Base-by-base conservation (phyloP, 2,329 filamentous ascomycete species). In the Alternaria brassicicola region DNA sequence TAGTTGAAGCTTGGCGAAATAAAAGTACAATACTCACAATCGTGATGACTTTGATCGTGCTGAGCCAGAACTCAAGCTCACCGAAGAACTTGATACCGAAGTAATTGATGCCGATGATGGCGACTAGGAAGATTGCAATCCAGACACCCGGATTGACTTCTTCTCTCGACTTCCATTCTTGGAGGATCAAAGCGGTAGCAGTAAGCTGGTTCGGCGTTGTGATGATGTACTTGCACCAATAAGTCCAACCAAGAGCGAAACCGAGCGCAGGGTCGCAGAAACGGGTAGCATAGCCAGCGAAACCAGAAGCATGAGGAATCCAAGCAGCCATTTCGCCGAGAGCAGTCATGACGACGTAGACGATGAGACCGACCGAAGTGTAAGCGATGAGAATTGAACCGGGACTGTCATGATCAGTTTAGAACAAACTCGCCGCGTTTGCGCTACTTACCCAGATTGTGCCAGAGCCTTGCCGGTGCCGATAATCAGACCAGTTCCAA, bases 291-390 rank as follows among this genome's bases (percentile, higher is more conserved):
- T 93, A 95, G 69, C 90, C 90, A 60, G 90, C 90, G 78, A 95
- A 96, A 66, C 91, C 91, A 73, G 89, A 87, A 53, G 87, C 85
- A 69, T 93, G 83, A 49, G 91, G 91, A 31, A 95, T 78, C 89
- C 90, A 95, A 51, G 91, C 86, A 8, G 91, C 90, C 90, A 95
- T 95, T 77, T 94, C 91, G 62, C 91, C 91, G 4, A 95, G 85
- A 55, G 86, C 88, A 57, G 88, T 88, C 90, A 95, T 93, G 66
- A 95, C 91, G 39, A 92, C 80, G 77, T 88, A 95, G 65, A 94
- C 91, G 59, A 95, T 78, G 45, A 89, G 78, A 64, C 89, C 89
- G 64, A 91, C 84, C 61, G 89, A 75, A 35, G 85, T 82, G 78
- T 92, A 92, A 9, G 88, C 88, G 73, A 92, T 89, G 66, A 92